Conservation (phyloP, 2,329 filamentous ascomycete species). For the Penicillium sp. region DNA sequence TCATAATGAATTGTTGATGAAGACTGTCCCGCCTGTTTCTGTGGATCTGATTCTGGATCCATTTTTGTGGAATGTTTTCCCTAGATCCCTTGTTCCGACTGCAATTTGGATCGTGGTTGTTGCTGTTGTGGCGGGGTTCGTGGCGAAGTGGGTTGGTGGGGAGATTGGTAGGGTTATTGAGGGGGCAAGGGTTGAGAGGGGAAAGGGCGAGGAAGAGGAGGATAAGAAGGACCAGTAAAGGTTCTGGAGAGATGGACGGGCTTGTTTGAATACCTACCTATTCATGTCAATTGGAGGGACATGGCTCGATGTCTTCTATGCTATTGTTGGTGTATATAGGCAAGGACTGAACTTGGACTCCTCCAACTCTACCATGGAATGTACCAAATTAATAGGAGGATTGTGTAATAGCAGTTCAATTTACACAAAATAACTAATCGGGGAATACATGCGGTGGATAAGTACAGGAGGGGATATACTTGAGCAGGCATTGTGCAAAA, state of each 20-base stretch:
- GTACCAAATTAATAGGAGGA: neutral
- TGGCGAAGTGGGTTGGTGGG: constrained; percentile 34
- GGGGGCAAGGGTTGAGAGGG: constrained; percentile 16
- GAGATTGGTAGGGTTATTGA: constrained; percentile 27
- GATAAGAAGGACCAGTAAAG: constrained; percentile 24
- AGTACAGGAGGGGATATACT: constrained; percentile 10
- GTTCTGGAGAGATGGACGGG: neutral
- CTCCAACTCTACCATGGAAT: neutral
- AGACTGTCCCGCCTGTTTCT: constrained; percentile 67
- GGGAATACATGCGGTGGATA: constrained; percentile 2
- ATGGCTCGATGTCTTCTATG: neutral
- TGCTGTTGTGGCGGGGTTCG: constrained; percentile 52
- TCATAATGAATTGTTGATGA: constrained; percentile 72
- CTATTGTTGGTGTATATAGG: neutral
- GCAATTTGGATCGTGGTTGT: constrained; percentile 66
- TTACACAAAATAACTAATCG: neutral
- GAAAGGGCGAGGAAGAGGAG: neutral
- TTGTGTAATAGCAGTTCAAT: neutral
- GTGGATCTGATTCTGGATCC: constrained; percentile 86
- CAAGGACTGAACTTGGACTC: neutral
- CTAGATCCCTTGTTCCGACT: constrained; percentile 72
- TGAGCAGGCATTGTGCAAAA: neutral
- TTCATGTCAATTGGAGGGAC: neutral
- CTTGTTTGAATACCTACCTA: neutral
- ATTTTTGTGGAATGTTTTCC: constrained; percentile 75